A percentile compares a stretch with the other conserved stretches of the same genome.
Evolutionary conservation across 768 basidiomycete species (phyloP).

Genomic region (Lepiota venenata): DNA sequence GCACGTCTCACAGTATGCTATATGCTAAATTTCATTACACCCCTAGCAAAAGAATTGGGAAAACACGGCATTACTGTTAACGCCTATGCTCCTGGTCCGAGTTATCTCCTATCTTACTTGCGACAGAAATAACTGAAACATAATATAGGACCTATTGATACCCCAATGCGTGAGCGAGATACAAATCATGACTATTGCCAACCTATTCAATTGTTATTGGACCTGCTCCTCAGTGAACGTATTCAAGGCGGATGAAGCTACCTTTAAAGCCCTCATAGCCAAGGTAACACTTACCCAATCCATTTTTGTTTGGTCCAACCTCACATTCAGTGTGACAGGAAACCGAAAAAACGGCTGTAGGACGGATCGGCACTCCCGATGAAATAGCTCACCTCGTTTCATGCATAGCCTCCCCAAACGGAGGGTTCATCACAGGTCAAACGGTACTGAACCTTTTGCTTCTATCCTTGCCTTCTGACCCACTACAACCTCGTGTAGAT

Average conservation of each 20-base stretch:
- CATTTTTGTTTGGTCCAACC: too few species aligned
- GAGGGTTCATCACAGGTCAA: conserved; percentile 18
- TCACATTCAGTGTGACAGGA: background rate
- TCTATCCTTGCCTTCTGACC: background rate
- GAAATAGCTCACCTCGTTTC: conserved; percentile 18
- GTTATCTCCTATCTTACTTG: background rate
- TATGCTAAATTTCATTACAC: background rate
- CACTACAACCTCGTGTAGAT: background rate
- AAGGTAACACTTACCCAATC: background rate
- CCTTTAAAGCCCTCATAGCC: background rate
- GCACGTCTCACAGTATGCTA: background rate
- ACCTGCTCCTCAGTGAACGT: background rate
- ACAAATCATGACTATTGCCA: background rate
- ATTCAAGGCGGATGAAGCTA: background rate
- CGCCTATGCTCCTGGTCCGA: conserved; percentile 35
- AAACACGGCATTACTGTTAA: conserved; percentile 40
- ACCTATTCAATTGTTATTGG: background rate
- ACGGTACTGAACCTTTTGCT: background rate
- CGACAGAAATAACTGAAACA: background rate
- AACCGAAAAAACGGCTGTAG: background rate
- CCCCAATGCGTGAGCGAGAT: background rate
- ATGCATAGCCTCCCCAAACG: conserved; percentile 16
- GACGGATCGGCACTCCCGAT: conserved; percentile 1
- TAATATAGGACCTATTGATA: background rate
- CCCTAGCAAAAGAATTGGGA: conserved; percentile 33